Evolutionary conservation across 1,284 basidiomycete species (phyloP).

Genomic region (Entoloma clypeatum): DNA sequence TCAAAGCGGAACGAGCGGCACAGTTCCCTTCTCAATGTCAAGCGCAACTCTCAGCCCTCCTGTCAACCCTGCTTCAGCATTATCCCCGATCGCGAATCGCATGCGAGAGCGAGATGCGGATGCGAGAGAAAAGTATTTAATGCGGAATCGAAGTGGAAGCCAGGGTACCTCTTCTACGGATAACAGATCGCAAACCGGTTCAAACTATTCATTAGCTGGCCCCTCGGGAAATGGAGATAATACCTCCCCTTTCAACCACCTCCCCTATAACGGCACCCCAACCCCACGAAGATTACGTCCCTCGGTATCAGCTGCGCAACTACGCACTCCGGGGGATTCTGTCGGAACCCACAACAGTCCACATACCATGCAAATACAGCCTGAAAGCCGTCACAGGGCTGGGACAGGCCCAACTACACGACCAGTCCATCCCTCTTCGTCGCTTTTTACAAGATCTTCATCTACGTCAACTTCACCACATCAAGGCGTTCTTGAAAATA

Average conservation of each 20-base stretch:
- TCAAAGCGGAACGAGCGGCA: slow-evolving; percentile 38
- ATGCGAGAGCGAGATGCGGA: slow-evolving; percentile 78
- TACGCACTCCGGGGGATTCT: no score
- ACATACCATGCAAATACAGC: slow-evolving; percentile 31
- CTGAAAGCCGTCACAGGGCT: slow-evolving; percentile 54
- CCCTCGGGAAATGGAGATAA: slow-evolving; percentile 52
- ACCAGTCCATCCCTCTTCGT: slow-evolving; percentile 36
- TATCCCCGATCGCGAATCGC: slow-evolving; percentile 71
- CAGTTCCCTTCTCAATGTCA: slow-evolving; percentile 41
- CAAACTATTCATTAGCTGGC: slow-evolving; percentile 44
- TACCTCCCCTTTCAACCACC: slow-evolving; percentile 41
- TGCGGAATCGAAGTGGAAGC: slow-evolving; percentile 75
- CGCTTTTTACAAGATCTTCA: slow-evolving; percentile 45
- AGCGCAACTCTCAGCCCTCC: slow-evolving; percentile 33
- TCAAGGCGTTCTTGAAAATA: slow-evolving; percentile 39
- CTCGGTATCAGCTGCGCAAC: slow-evolving; percentile 72
- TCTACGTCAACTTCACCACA: slow-evolving; percentile 49
- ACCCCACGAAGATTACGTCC: slow-evolving; percentile 63
- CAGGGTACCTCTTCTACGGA: slow-evolving; percentile 67
- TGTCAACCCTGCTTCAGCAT: slow-evolving; percentile 39
- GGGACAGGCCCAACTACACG: slow-evolving; percentile 61
- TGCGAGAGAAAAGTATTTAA: slow-evolving; percentile 79
- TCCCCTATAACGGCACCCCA: slow-evolving; percentile 50
- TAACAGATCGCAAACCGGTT: slow-evolving; percentile 56
- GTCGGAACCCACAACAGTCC: slow-evolving; percentile 28